Conservation (phyloP, 495 filamentous ascomycete genomes). For the Aspergillus saccharolyticus region DNA sequence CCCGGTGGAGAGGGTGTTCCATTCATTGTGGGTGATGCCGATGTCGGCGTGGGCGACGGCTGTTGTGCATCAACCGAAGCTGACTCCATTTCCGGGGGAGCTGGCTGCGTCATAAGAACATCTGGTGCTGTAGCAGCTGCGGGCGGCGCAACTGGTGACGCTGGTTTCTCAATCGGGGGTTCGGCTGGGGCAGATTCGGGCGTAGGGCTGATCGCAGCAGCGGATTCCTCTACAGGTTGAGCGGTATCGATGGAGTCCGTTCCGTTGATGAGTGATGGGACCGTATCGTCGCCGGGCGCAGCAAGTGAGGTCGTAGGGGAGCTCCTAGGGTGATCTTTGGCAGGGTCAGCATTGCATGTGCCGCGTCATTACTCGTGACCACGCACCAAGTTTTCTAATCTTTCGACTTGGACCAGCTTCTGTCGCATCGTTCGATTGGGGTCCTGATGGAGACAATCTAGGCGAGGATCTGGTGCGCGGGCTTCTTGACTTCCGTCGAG, state of each 20-base stretch:
- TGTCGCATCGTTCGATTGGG: conserved; percentile 15
- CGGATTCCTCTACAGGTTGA: not conserved
- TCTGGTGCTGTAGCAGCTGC: not conserved
- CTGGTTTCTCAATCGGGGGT: not conserved
- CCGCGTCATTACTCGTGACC: not conserved
- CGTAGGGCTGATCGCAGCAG: not conserved
- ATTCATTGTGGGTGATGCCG: conserved; percentile 7
- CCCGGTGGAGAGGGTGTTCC: conserved; percentile 11
- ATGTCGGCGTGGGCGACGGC: not conserved
- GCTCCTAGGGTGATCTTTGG: conserved; percentile 15
- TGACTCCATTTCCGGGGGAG: not conserved
- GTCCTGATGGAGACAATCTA: conserved; percentile 23
- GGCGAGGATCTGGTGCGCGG: conserved; percentile 23
- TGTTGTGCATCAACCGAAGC: not conserved
- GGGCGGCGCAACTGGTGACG: not conserved
- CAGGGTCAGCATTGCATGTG: not conserved
- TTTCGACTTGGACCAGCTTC: conserved; percentile 23
- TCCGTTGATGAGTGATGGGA: conserved; percentile 11
- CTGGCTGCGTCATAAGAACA: not conserved
- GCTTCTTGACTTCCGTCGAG: conserved; percentile 18
- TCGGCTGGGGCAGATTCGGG: not conserved
- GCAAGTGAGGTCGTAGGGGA: conserved; percentile 3
- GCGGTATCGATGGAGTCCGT: not conserved
- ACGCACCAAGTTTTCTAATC: conserved; percentile 29
- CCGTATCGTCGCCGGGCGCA: conserved; percentile 1